Base-by-base conservation (phyloP, 148 eudicot genomes). In the Nepenthes gracilis region DNA sequence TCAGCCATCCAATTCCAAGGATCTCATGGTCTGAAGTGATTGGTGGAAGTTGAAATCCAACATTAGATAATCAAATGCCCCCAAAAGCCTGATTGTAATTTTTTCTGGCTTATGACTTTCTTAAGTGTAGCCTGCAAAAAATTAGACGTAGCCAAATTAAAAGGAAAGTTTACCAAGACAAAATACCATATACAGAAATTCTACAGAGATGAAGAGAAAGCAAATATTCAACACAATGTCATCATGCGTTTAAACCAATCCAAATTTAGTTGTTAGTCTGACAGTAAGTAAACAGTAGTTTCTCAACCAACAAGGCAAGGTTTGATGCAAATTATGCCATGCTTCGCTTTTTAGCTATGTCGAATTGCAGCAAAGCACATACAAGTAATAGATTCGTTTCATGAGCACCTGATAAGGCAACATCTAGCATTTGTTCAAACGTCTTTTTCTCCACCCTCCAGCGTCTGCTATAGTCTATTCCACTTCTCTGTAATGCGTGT, bases 41-140 rank as follows among this genome's bases (percentile, higher is more conserved):
- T 91, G 74, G 60, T 88, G 87, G 78, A 88, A 93, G 72, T 88
- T 88, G 79, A 93, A 93, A 69, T 93, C 98, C 66, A 93, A 93
- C 70, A 96, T 85, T 33, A 93, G 89, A 65, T 95, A 95, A 56
- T 93, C 98, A 72, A 93, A 68, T 57, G 70, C 75, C 67, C 76
- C 72, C 77, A 77, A 67, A 15, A 75, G 72, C 64, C 70, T 69
- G 64, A 71, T 96, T 93, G 98, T 54, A 96, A 93, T 53, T 96
- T 84, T 67, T 93, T 96, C 70, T 80, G 72, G 58, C 98, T 95
- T 54, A 86, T 23, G 23, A 23, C 23, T 23, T 23, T 23, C 23
- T 23, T 93, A 63, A 93, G 88, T 49, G 96, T 96, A 68, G 98
- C 67, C 84, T 93, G 98, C 32, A 62, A 47, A 70, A 50, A 37